Conservation (phyloP, 257 asterid genomes). For the Gentiana macrophylla region DNA sequence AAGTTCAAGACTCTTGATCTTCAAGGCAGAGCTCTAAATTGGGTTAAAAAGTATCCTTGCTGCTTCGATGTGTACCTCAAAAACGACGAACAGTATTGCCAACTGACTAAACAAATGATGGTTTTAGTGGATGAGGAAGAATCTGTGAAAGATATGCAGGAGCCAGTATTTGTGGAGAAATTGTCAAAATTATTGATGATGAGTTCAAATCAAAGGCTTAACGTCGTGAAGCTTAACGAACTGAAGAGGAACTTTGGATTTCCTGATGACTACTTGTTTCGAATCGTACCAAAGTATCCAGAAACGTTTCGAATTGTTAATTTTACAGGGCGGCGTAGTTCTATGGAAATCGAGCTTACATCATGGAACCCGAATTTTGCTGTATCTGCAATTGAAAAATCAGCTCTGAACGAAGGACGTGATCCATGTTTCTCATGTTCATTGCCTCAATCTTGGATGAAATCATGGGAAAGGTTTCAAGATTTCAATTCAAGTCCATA, state of each 20-base stretch:
- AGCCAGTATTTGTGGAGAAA: conserved; percentile 49
- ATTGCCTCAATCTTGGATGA: conserved; percentile 62
- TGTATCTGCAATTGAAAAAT: conserved; percentile 47
- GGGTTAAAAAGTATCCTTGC: conserved; percentile 90
- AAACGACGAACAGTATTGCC: conserved; percentile 50
- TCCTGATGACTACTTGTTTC: conserved; percentile 80
- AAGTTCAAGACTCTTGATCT: conserved; percentile 79
- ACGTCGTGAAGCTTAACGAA: conserved; percentile 55
- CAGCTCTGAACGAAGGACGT: conserved; percentile 35
- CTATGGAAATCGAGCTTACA: conserved; percentile 75
- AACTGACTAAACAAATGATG: conserved; percentile 57
- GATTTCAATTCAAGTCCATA: conserved; percentile 74
- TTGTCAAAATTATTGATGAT: conserved; percentile 80
- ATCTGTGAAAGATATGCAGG: conserved; percentile 54
- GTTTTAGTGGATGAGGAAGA: conserved; percentile 81
- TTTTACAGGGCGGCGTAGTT: conserved; percentile 56
- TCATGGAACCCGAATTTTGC: conserved; percentile 57
- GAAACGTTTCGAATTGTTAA: conserved; percentile 60
- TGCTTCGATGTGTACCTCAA: conserved; percentile 65
- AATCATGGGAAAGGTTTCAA: conserved; percentile 63
- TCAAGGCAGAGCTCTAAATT: conserved; percentile 73
- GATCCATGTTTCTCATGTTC: conserved; percentile 55
- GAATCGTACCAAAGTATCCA: conserved; percentile 67
- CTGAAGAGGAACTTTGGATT: conserved; percentile 65
- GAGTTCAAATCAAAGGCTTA: conserved; percentile 64